A percentile compares a stretch with the other conserved stretches of the same genome.
Conservation (phyloP, 2,329 filamentous ascomycete species). For the Salinomyces thailandicus region DNA sequence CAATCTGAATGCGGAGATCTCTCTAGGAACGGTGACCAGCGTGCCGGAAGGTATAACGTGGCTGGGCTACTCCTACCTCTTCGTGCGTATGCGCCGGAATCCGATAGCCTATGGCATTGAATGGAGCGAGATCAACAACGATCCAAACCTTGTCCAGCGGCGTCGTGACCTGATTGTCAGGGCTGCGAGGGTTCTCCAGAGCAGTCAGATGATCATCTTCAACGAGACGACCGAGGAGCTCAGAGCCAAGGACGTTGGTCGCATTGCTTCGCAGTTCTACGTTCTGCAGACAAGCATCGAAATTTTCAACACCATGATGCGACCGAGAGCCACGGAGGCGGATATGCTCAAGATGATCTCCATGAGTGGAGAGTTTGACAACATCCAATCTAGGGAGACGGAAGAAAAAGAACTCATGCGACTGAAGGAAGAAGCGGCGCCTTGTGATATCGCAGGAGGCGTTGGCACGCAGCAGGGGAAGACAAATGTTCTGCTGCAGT, state of each 20-base stretch:
- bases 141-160: conserved; percentile 76
- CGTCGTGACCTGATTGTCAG: conserved; percentile 78
- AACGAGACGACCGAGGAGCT: conserved; percentile 91
- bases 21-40: conserved; percentile 87
- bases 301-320: conserved; percentile 95
- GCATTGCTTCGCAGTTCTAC: conserved; percentile 96
- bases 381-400: conserved; percentile 82
- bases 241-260: conserved; percentile 84
- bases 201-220: conserved; percentile 98
- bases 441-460: conserved; percentile 66
- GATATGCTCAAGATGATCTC: conserved; percentile 94
- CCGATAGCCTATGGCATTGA: conserved; percentile 91
- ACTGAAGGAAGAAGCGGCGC: conserved; percentile 59
- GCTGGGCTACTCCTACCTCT: conserved; percentile 96
- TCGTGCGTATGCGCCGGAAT: conserved; percentile 90
- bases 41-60: conserved; percentile 89
- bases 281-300: conserved; percentile 88
- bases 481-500: conserved; percentile 89
- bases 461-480: conserved; percentile 67
- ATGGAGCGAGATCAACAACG: conserved; percentile 80
- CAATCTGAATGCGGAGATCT: conserved; percentile 91
- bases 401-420: conserved; percentile 78
- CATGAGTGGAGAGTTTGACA: conserved; percentile 96
- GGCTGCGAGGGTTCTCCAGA: conserved; percentile 74
- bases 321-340: conserved; percentile 70